Base-by-base conservation (phyloP, 768 basidiomycete genomes). In the Serpula lacrymans region DNA sequence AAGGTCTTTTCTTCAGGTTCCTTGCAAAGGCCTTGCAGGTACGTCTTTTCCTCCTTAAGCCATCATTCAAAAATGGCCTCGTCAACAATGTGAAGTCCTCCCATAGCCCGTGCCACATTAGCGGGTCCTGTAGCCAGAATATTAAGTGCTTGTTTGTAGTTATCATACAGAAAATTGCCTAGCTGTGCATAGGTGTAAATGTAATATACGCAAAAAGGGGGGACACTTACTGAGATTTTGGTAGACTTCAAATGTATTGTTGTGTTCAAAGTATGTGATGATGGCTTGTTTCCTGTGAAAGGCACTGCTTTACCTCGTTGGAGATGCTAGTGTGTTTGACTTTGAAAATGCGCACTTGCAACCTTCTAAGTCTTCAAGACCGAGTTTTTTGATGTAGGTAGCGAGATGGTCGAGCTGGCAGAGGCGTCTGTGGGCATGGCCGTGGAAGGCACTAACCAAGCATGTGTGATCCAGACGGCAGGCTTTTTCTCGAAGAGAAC, bases 331-430 rank as follows among this genome's bases (percentile, higher is more conserved):
- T n/a, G n/a, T n/a, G n/a, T n/a, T n/a, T n/a, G n/a, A 8, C 23
- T 48, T 43, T 6, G 45, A 52, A 32, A 58, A 55, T 16, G 49
- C 41, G 0, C 37, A 34, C 24, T 54, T 55, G 33, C 50, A 50
- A 1, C 40, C 44, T 21, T 59, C 56, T 11, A 55, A 32, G 33
- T 50, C 48, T 26, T 59, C 45, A n/a, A 57, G 34, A 5, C 54
- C 50, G 12, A 46, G 21, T 5, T 49, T 39, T 5, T 42, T 21
- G 22, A 49, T 31, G 37, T 56, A 46, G 7, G 45, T 39, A 8
- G 41, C 31, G 18, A 56, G 44, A n/a, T 40, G 32, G 18, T 22
- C 12, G 34, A 57, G 50, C 39, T 59, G 49, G 44, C 56, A 48
- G 6, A 39, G 27, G 13, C 51, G 32, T 27, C 51, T 28, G 37